Evolutionary conservation across 2,329 filamentous ascomycete genomes (phyloP).

Genomic region (Oidium heveae): DNA sequence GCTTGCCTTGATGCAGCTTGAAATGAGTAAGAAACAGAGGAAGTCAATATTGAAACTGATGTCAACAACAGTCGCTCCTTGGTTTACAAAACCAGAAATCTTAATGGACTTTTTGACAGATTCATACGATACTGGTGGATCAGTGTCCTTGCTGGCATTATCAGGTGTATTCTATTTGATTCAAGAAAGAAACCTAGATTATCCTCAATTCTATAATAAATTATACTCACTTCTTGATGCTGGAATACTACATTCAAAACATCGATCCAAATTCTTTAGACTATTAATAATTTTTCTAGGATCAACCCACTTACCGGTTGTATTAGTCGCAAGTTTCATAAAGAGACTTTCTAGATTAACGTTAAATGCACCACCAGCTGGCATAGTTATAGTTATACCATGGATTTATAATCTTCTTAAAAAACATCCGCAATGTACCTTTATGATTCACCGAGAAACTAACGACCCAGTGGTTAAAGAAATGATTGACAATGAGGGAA

Average conservation of each 20-base stretch:
- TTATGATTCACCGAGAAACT: conserved; percentile 72
- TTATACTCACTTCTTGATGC: conserved; percentile 80
- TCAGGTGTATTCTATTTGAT: conserved; percentile 92
- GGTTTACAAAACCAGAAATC: conserved; percentile 70
- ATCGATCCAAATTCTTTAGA: conserved; percentile 81
- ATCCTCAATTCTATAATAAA: conserved; percentile 79
- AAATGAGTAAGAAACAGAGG: conserved; percentile 44
- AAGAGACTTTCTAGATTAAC: conserved; percentile 71
- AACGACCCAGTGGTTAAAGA: conserved; percentile 31
- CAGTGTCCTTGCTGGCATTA: conserved; percentile 64
- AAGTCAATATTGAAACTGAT: conserved; percentile 57
- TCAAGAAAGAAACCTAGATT: conserved; percentile 79
- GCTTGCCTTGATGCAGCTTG: conserved; percentile 48
- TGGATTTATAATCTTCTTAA: conserved; percentile 92
- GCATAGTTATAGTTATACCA: conserved; percentile 68
- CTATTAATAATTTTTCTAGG: conserved; percentile 72
- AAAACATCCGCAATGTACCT: conserved; percentile 70
- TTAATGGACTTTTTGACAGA: conserved; percentile 94
- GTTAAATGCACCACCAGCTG: conserved; percentile 70
- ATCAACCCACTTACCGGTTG: conserved; percentile 78
- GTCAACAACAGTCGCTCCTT: conserved; percentile 57
- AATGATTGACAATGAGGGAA: conserved; percentile 31
- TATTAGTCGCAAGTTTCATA: conserved; percentile 82
- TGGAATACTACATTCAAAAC: conserved; percentile 73
- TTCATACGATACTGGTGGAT: conserved; percentile 68